Evolutionary conservation across 805 yeast genomes (phyloP).

Genomic region (Candida suzukii): DNA sequence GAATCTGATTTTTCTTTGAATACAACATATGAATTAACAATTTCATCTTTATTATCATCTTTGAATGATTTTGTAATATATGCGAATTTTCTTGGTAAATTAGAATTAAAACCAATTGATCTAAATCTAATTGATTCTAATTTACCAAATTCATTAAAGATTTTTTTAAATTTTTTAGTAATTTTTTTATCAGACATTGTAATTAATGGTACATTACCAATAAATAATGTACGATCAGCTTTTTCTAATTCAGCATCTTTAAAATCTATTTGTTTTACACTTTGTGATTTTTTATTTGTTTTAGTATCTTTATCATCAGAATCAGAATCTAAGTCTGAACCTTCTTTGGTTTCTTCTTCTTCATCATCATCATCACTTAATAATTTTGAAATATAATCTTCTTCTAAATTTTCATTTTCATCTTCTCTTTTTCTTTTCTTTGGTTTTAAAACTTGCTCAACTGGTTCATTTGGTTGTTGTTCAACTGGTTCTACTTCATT

Average conservation of each 20-base stretch:
- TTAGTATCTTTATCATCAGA: too few species aligned
- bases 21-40: constrained; percentile 86
- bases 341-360: constrained; percentile 17
- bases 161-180: constrained; percentile 57
- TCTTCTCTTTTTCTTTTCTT: constrained; percentile 19
- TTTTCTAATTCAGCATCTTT: constrained; percentile 70
- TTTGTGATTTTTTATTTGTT: constrained; percentile 7
- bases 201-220: constrained; percentile 71
- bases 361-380: constrained; percentile 25
- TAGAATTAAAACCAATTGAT: constrained; percentile 83
- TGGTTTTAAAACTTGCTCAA: constrained; percentile 12
- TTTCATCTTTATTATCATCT: constrained; percentile 40
- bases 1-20: constrained; percentile 49
- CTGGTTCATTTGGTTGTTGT: constrained; percentile 4
- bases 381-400: constrained; percentile 44
- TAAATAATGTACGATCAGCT: constrained; percentile 79
- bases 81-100: constrained; percentile 88
- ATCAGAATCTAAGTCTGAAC: too few species aligned
- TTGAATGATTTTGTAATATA: constrained; percentile 75
- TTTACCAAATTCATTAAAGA: constrained; percentile 46
- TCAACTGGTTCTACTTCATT: background rate
- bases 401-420: constrained; percentile 46
- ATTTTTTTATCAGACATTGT: constrained; percentile 58
- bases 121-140: constrained; percentile 82
- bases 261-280: constrained; percentile 36